Evolutionary conservation across 805 yeast species (phyloP).

Genomic region (Danielia reshetovae): DNA sequence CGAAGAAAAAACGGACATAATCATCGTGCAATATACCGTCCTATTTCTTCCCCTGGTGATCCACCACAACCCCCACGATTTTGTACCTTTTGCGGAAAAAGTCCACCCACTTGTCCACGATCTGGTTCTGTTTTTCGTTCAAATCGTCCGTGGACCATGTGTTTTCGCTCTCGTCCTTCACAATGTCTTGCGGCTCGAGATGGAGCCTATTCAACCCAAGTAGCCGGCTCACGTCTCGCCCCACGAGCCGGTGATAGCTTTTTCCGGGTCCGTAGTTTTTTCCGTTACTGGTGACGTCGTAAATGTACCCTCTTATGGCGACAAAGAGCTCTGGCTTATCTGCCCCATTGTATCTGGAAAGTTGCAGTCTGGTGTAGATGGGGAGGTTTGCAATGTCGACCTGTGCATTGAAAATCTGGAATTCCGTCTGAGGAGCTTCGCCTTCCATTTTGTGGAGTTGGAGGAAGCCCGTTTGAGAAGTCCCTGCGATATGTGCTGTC

Average conservation of each 20-base stretch:
- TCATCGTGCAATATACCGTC: no score
- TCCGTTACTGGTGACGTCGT: constrained; percentile 67
- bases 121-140: constrained; percentile 54
- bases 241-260: constrained; percentile 68
- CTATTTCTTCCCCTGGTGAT: constrained; percentile 16
- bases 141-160: constrained; percentile 52
- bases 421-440: constrained; percentile 16
- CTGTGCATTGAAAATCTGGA: constrained; percentile 26
- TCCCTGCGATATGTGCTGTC: no score
- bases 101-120: constrained; percentile 71
- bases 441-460: background rate
- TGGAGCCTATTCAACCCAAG: constrained; percentile 57
- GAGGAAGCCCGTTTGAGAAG: no score
- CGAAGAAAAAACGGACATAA: no score
- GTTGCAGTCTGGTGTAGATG: constrained; percentile 29
- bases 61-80: constrained; percentile 36
- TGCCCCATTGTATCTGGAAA: constrained; percentile 31
- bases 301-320: constrained; percentile 71
- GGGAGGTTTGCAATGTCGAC: constrained; percentile 31
- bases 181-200: constrained; percentile 19
- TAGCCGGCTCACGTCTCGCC: constrained; percentile 74
- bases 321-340: constrained; percentile 49
- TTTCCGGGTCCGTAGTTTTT: constrained; percentile 75
- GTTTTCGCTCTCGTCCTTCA: constrained; percentile 20
- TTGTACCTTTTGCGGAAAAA: constrained; percentile 49